Evolutionary conservation across 2,329 filamentous ascomycete genomes (phyloP), one percentile per base, ranked within the genome.

Genomic region (Lachnellula hyalina): DNA sequence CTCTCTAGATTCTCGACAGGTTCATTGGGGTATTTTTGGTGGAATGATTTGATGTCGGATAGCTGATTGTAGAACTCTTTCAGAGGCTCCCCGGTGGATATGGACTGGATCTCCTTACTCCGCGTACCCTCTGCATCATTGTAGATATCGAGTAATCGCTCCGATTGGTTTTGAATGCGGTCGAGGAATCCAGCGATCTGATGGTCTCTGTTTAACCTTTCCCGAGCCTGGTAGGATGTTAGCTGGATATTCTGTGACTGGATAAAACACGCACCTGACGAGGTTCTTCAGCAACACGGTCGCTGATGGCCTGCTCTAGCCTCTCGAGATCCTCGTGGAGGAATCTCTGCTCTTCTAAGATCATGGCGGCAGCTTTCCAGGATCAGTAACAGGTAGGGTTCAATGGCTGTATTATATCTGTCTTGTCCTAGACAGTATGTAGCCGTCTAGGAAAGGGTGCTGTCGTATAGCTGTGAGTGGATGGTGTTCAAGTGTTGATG

Each of bases 271-370:
- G 72, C 76, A 92, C 90, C 72, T 93, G 88, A 73, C 87, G 89
- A 46, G 93, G 92, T 61, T 97, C 91, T 63, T 96, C 90, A 59
- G 85, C 80, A 57, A 95, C 83, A 67, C 92, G 88, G 74, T 97
- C 92, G 52, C 90, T 87, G 66, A 96, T 87, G 52, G 89, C 94
- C 72, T 96, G 90, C 74, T 99, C 94, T 56, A 99, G 82, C 61
- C 94, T 86, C 79, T 99, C 94, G 49, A 99, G 77, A 74, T 99
- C 94, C 82, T 99, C 94, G 66, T 96, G 92, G 65, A 96, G 83
- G 67, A 90, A 91, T 65, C 94, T 84, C 74, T 97, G 88, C 65
- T 97, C 92, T 77, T 99, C 95, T 61, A 96, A 75, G 63, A 96
- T 77, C 91, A 96, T 86, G 6, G 45, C 74, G 23, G 23, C 23